Conservation (phyloP, 2,329 filamentous ascomycete species). For the Pestalotiopsis sp. region DNA sequence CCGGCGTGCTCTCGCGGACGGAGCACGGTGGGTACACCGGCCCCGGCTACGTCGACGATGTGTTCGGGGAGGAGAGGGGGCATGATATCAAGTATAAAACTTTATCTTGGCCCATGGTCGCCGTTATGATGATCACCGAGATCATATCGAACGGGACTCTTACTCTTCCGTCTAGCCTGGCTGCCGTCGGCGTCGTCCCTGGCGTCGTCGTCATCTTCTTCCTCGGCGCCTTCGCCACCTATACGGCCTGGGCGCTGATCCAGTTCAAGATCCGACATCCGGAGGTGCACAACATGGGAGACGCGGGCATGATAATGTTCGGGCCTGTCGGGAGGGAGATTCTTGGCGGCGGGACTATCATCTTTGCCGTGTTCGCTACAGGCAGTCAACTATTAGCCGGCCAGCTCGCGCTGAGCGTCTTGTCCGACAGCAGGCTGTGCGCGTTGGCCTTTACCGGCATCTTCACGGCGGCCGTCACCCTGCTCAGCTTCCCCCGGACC, state of each 20-base stretch:
- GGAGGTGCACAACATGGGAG: slow-evolving; percentile 60
- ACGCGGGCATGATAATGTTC: slow-evolving; percentile 56
- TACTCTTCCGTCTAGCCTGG: slow-evolving; percentile 52
- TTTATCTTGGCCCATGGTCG: slow-evolving; percentile 52
- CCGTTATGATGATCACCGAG: slow-evolving; percentile 58
- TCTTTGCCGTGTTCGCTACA: slow-evolving; percentile 54
- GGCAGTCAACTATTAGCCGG: slow-evolving; percentile 54
- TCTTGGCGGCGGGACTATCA: slow-evolving; percentile 49
- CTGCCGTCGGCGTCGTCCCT: slow-evolving; percentile 54
- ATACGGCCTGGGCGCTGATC: slow-evolving; percentile 51
- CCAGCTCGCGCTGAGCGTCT: slow-evolving; percentile 48
- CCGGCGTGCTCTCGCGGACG: background rate
- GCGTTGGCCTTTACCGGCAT: slow-evolving; percentile 52
- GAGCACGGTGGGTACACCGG: slow-evolving; percentile 16
- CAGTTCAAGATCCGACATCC: slow-evolving; percentile 57
- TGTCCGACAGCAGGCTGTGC: slow-evolving; percentile 50
- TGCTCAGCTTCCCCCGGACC: slow-evolving; percentile 50
- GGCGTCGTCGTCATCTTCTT: slow-evolving; percentile 54
- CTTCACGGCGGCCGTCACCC: slow-evolving; percentile 48
- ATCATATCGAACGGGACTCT: slow-evolving; percentile 59
- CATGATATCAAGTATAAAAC: slow-evolving; percentile 55
- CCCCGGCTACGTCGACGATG: slow-evolving; percentile 32
- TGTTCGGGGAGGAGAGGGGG: slow-evolving; percentile 39
- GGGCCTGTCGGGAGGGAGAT: slow-evolving; percentile 53
- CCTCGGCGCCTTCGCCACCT: slow-evolving; percentile 52